Evolutionary conservation across 345 rosid species (phyloP), one percentile per base, ranked within the genome.

Genomic region (Erysimum cheiranthoides): DNA sequence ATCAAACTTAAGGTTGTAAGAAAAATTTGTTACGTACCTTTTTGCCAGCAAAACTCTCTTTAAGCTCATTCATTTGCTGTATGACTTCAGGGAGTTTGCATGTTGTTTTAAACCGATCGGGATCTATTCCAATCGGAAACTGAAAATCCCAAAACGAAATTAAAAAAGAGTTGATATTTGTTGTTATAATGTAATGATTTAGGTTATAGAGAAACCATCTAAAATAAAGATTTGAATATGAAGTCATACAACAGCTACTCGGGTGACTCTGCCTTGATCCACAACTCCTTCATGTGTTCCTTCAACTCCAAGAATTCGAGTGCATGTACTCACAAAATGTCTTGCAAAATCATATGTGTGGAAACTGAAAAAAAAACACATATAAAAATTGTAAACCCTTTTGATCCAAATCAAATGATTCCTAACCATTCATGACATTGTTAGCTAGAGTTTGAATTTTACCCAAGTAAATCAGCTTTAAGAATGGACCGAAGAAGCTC

Each of bases 91-190:
- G 81, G 67, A 79, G 66, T 40, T 85, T 84, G 54, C 92, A 88
- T 56, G 98, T 92, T 66, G 82, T 79, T 58, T 74, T 84, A 75
- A 93, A 91, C 47, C 96, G 85, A 0, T 85, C 86, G 7, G 96
- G 89, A 82, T 93, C 98, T 79, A 93, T 93, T 70, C 98, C 97
- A 72, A 93, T 91, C 50, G 98, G 98, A 78, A 93, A 91, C 98
- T 93, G 85, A 54, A 67, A n/a, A 50, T 21, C 16, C 57, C 50
- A 43, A 17, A 8, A 43, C 10, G 8, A 17, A 49, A 45, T 31
- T 25, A 52, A 16, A 21, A 40, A 4, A 12, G 4, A 43, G 35
- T 17, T 17, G 27, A 32, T 57, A 45, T 5, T 57, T 70, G 2
- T 57, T 47, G 39, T 6, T 31, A 18, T 57, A 5, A 56, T 57